Evolutionary conservation across 106 monocot species (phyloP).

Genomic region (Amphibolis antarctica): DNA sequence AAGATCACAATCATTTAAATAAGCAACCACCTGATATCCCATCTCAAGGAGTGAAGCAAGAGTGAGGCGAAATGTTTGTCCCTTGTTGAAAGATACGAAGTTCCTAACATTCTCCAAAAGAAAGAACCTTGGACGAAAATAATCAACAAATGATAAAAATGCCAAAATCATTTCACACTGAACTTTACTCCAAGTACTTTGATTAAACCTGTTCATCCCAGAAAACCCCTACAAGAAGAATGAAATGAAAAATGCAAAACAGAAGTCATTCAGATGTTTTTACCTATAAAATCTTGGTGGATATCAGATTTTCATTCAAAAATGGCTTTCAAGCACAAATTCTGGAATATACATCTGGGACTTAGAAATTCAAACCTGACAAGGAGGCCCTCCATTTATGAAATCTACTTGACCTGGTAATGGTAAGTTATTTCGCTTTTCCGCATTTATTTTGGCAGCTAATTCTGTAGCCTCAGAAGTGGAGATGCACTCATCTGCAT

Average conservation of each 20-base stretch:
- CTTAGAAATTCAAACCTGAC: slow-evolving; percentile 43
- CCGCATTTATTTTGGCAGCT: slow-evolving; percentile 40
- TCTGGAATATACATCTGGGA: not conserved
- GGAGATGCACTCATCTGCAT: slow-evolving; percentile 85
- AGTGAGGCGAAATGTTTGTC: slow-evolving; percentile 84
- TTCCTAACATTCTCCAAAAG: slow-evolving; percentile 96
- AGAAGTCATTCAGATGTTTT: not conserved
- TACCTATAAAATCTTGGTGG: too few species aligned
- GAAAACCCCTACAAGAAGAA: slow-evolving; percentile 73
- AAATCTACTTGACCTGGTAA: slow-evolving; percentile 98
- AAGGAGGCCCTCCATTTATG: slow-evolving; percentile 98
- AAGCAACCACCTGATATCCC: slow-evolving; percentile 81
- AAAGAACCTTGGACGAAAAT: slow-evolving; percentile 84
- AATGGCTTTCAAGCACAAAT: not conserved
- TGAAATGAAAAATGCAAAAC: not conserved
- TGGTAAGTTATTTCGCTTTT: slow-evolving; percentile 65
- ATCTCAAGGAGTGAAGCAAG: slow-evolving; percentile 95
- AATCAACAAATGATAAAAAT: slow-evolving; percentile 92
- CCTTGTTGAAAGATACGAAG: slow-evolving; percentile 98
- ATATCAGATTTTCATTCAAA: not conserved
- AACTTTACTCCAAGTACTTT: slow-evolving; percentile 94
- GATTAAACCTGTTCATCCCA: slow-evolving; percentile 96
- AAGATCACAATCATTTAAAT: not conserved
- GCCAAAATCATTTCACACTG: slow-evolving; percentile 99
- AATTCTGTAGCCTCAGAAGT: slow-evolving; percentile 78